A percentile compares a stretch with the other conserved stretches of the same genome.
phyloP scores from a whole-genome alignment of 305 asterid species.

The Solanum hybrid region DNA sequence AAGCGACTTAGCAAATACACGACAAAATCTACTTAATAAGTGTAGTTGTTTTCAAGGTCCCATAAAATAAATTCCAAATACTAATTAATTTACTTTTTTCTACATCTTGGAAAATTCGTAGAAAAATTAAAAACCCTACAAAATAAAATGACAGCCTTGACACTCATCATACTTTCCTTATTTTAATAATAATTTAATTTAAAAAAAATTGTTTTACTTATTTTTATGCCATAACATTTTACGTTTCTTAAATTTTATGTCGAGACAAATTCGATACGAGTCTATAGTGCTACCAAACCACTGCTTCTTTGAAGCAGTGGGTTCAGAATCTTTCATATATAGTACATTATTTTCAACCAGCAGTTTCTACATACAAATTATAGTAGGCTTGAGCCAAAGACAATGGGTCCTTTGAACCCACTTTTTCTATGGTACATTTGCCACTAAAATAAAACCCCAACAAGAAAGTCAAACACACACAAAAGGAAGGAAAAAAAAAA shows the following conservation, averaged over 20 bases:
- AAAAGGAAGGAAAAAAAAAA: background rate
- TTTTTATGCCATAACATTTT: background rate
- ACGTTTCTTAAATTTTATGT: background rate
- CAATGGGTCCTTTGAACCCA: conserved; percentile 4
- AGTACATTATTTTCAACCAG: background rate
- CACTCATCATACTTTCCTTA: background rate
- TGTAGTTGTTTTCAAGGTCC: background rate
- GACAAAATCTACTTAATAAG: background rate
- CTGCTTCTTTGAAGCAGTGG: conserved; percentile 3
- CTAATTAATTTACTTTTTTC: background rate
- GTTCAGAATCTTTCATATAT: background rate
- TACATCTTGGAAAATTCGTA: background rate
- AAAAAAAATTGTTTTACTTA: background rate
- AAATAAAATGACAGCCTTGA: background rate
- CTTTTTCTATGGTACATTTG: background rate
- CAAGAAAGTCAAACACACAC: background rate
- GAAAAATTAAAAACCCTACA: background rate
- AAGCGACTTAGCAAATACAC: background rate
- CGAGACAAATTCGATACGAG: background rate
- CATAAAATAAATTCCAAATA: background rate
- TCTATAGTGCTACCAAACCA: background rate
- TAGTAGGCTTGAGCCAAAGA: background rate
- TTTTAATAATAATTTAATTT: background rate
- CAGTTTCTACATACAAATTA: background rate
- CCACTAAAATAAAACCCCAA: background rate